Conservation (phyloP, 2,329 filamentous ascomycete species). For the Microdochium paspali region DNA sequence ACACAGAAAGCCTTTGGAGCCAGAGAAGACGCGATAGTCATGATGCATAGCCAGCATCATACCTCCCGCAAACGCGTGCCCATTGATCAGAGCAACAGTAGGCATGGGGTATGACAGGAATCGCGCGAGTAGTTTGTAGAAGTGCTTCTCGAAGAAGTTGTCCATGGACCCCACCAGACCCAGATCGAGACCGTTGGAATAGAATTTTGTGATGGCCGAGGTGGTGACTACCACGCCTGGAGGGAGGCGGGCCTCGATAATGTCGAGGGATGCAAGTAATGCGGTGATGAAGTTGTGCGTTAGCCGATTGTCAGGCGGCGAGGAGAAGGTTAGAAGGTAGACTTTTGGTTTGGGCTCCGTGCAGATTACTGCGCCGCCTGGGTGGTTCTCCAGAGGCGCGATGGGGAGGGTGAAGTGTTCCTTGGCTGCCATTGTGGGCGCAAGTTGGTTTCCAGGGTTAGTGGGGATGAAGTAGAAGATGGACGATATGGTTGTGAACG, state of each 20-base stretch:
- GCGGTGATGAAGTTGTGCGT: conserved; percentile 58
- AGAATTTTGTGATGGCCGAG: conserved; percentile 68
- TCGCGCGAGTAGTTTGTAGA: conserved; percentile 57
- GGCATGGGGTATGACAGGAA: conserved; percentile 72
- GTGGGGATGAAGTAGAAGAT: too few relatives aligned
- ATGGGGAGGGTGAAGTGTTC: conserved; percentile 53
- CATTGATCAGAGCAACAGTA: conserved; percentile 67
- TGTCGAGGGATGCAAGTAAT: conserved; percentile 62
- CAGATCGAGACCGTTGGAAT: conserved; percentile 74
- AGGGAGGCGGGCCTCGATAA: conserved; percentile 57
- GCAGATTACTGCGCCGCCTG: conserved; percentile 51
- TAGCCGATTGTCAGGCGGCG: conserved; percentile 68
- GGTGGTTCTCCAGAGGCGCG: conserved; percentile 29
- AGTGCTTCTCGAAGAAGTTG: conserved; percentile 48
- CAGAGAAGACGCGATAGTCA: conserved; percentile 68
- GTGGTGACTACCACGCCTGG: conserved; percentile 71
- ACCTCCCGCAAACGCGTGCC: conserved; percentile 75
- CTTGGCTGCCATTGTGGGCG: conserved; percentile 11
- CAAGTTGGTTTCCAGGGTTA: too few relatives aligned
- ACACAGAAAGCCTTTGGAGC: conserved; percentile 63
- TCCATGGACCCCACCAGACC: conserved; percentile 51
- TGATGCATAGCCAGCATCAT: conserved; percentile 75
- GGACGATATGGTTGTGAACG: too few relatives aligned
- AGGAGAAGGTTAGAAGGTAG: conserved; percentile 65
- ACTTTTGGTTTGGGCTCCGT: conserved; percentile 49